These are phyloP conservation scores for Leishmania turanica DNA, from an alignment of 208 protist species.

Conservation along the genomic window DNA sequence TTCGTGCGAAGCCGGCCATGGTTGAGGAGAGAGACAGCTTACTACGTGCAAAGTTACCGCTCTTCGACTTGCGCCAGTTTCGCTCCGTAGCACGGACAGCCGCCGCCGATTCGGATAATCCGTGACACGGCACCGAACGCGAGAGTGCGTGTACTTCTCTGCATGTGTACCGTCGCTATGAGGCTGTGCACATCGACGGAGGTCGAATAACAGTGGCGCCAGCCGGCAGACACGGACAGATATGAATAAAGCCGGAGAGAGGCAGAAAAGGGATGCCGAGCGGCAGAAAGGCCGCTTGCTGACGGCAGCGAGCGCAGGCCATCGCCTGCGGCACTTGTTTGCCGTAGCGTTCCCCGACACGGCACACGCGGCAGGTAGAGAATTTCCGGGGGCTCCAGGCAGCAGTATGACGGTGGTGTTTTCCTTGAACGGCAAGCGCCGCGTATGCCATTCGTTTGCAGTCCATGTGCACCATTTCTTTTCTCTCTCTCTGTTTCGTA, in stretches of 20 bases:
- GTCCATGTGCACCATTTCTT: background rate
- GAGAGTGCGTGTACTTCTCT: no score
- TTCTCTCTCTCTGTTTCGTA: background rate
- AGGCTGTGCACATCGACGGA: background rate
- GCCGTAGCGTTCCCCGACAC: background rate
- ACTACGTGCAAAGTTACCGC: slow-evolving; percentile 43
- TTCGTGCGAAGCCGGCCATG: slow-evolving; percentile 42
- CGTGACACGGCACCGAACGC: no score
- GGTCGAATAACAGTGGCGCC: background rate
- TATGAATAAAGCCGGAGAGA: background rate
- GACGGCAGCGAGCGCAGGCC: background rate
- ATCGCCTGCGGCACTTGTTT: background rate
- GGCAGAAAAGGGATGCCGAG: background rate
- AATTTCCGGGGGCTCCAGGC: background rate
- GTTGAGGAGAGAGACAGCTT: slow-evolving; percentile 39
- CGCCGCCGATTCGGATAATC: background rate
- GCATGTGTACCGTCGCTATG: background rate
- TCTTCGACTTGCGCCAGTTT: slow-evolving; percentile 73
- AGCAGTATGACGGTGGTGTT: background rate
- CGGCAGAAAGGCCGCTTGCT: background rate
- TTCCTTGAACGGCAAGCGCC: background rate
- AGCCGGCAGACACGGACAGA: no score
- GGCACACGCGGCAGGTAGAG: background rate
- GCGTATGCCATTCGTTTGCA: background rate
- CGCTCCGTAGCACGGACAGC: slow-evolving; percentile 14